Base-by-base conservation (phyloP, 1,139 yeast genomes). In the Candida sp. region DNA sequence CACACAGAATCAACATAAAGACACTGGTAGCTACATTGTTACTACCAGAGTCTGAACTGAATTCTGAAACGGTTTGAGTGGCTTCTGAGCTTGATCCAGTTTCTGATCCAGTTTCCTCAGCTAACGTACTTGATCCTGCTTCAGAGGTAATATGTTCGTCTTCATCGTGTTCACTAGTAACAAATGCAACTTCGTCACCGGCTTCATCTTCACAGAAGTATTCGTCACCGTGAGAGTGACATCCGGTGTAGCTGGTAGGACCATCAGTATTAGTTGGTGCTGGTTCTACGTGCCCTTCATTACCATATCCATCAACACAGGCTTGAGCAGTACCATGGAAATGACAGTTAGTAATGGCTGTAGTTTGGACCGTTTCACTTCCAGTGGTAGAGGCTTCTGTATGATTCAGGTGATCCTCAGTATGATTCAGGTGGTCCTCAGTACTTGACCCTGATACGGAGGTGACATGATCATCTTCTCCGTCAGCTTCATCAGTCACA, bases 231-330 rank as follows among this genome's bases (percentile, higher is more conserved):
- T 66, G 70, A 2, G 47, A 29, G 45, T 65, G 71, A 48, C 72
- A 66, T 0, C 55, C 58, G 8, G 66, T 53, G 42, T 61, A 66
- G 35, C 53, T 53, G 21, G 48, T 32, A 4, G 64, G 64, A 1
- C 61, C 58, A 23, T 46, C 44, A 5, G 39, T 47, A 21, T 51
- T 48, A 3, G 57, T 51, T 11, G 68, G 68, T 1, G 63, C 55
- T 3, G 71, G 71, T 4, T 46, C 41, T 12, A 66, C 56, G 4
- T 43, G 43, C 5, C 72, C 72, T 46, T 66, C 70, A 21, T 36
- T 47, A 4, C 70, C 69, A n/a, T 53, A 36, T 1, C 55, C 57
- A 38, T 63, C 61, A 3, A 58, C 30, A 47, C 71, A 66, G 36
- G 47, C 54, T 33, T 55, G 61, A 5, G 47, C 49, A 3, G 52